phyloP scores from a whole-genome alignment of 1,284 basidiomycete genomes.

The Leccinum holopus region DNA sequence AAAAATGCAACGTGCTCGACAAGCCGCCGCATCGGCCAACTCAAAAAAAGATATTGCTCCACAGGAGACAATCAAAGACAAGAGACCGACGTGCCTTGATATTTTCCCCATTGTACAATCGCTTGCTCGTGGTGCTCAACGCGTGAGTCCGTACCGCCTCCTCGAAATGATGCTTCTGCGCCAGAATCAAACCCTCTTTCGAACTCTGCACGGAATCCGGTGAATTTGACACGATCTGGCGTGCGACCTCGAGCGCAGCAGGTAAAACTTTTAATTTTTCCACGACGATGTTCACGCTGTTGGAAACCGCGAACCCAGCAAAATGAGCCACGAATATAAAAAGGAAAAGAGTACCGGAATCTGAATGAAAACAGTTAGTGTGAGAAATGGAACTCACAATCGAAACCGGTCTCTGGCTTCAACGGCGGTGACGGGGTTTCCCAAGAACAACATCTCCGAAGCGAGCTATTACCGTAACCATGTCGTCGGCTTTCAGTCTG shows the following conservation, averaged over 20 bases:
- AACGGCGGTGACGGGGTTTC: conserved; percentile 62
- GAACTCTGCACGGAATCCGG: conserved; percentile 81
- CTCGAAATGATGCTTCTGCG: conserved; percentile 54
- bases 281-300: conserved; percentile 70
- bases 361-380: conserved; percentile 15
- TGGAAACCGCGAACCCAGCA: conserved; percentile 1
- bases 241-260: conserved; percentile 64
- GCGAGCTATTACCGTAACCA: conserved; percentile 50
- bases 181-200: conserved; percentile 63
- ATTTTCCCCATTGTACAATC: conserved; percentile 67
- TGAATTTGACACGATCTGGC: conserved; percentile 63
- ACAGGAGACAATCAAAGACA: background rate
- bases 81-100: conserved; percentile 52
- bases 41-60: background rate
- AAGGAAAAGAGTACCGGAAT: conserved; percentile 5
- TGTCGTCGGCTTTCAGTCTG: conserved; percentile 24
- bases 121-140: conserved; percentile 49
- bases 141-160: conserved; percentile 53
- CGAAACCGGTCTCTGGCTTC: conserved; percentile 72
- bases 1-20: background rate
- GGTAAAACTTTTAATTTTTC: conserved; percentile 54
- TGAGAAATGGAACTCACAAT: conserved; percentile 52
- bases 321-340: conserved; percentile 14
- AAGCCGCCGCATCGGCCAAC: background rate
- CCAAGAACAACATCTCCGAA: conserved; percentile 75